Conservation (phyloP, 1,284 basidiomycete species). For the Sanguinoderma infundibulare region DNA sequence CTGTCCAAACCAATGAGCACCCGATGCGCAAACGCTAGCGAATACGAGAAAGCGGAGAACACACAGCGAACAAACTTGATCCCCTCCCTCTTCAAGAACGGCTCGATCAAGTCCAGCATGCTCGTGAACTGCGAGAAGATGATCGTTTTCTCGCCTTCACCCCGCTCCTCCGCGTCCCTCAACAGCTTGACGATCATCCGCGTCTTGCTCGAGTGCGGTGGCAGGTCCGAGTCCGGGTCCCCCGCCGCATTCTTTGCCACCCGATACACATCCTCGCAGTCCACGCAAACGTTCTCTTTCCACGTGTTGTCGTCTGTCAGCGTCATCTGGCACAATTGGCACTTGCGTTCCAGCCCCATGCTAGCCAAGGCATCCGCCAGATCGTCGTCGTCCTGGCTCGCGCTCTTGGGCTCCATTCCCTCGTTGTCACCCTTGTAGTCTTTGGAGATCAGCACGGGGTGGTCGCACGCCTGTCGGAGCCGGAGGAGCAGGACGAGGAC, state of each 20-base stretch:
- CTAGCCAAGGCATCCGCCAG: conserved; percentile 79
- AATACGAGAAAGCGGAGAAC: conserved; percentile 40
- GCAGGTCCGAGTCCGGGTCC: conserved; percentile 39
- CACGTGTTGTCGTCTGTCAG: conserved; percentile 43
- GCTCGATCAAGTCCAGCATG: conserved; percentile 88
- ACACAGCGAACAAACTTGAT: conserved; percentile 85
- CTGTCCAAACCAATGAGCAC: conserved; percentile 42
- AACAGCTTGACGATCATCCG: conserved; percentile 82
- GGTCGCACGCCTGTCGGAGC: conserved; percentile 93
- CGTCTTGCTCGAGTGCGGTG: conserved; percentile 87
- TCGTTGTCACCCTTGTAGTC: conserved; percentile 76
- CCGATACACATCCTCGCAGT: conserved; percentile 58
- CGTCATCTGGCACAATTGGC: conserved; percentile 73
- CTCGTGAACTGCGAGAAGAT: conserved; percentile 89
- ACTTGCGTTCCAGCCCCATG: conserved; percentile 71
- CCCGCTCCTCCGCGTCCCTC: conserved; percentile 64
- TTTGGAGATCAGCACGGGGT: conserved; percentile 81
- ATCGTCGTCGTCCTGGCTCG: conserved; percentile 71
- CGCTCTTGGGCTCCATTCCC: conserved; percentile 67
- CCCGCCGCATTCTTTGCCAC: conserved; percentile 39
- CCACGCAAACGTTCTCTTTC: conserved; percentile 55
- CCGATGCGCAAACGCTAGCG: not conserved
- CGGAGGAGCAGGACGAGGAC: conserved; percentile 85
- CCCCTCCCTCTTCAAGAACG: conserved; percentile 71
- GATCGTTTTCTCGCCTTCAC: conserved; percentile 86